A percentile compares a stretch with the other conserved stretches of the same genome.
phyloP scores from a whole-genome alignment of 352 stramenopile species.

The Phytopythium ostracodes region DNA sequence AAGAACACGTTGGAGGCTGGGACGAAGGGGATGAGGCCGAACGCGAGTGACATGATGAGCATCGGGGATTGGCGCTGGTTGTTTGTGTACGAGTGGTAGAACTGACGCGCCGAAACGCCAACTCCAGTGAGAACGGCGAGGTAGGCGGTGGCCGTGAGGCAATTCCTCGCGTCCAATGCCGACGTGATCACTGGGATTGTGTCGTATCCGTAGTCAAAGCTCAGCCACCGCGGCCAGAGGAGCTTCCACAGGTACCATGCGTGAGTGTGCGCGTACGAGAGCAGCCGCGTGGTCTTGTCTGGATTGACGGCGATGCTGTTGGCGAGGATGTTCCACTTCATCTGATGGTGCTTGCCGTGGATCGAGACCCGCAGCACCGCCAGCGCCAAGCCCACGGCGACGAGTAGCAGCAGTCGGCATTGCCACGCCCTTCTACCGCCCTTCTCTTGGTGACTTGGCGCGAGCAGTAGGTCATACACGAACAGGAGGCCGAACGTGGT shows the following conservation, averaged over 20 bases:
- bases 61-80: constrained; percentile 12
- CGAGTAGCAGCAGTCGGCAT: constrained; percentile 10
- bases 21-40: constrained; percentile 85
- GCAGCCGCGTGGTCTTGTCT: constrained; percentile 20
- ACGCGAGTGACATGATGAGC: constrained; percentile 51
- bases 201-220: constrained; percentile 91
- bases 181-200: constrained; percentile 69
- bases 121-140: constrained; percentile 25
- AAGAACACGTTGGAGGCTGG: constrained; percentile 91
- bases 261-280: constrained; percentile 87
- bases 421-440: neutral
- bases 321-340: constrained; percentile 82
- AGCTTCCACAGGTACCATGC: constrained; percentile 89
- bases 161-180: constrained; percentile 53
- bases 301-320: constrained; percentile 78
- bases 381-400: constrained; percentile 17
- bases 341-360: constrained; percentile 64
- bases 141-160: constrained; percentile 65
- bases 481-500: constrained; percentile 77
- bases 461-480: constrained; percentile 41
- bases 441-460: constrained; percentile 2
- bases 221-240: constrained; percentile 79
- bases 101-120: constrained; percentile 2
- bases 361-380: constrained; percentile 42
- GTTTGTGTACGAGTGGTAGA: neutral